Conservation (phyloP, 1,139 yeast genomes). For the Pneumocystis jirovecii region DNA sequence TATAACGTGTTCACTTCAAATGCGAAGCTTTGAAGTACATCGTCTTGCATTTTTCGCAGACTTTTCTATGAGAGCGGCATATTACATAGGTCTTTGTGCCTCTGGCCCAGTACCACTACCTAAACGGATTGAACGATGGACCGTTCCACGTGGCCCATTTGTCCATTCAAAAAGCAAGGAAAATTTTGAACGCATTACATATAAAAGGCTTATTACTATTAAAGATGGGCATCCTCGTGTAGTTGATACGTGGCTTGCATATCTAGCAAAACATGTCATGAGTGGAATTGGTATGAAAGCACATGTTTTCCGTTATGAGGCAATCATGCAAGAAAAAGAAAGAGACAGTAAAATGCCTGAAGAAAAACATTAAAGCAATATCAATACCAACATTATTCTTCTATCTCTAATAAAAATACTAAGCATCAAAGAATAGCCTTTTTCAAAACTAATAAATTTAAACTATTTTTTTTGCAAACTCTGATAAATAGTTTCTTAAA, state of each 20-base stretch:
- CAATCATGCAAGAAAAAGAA: background rate
- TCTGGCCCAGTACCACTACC: slow-evolving; percentile 55
- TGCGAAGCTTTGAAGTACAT: slow-evolving; percentile 58
- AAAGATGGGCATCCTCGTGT: slow-evolving; percentile 81
- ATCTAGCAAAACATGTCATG: slow-evolving; percentile 60
- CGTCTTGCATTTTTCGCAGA: slow-evolving; percentile 65
- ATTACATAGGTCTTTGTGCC: slow-evolving; percentile 73
- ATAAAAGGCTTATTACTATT: slow-evolving; percentile 53
- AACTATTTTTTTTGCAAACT: too few species aligned
- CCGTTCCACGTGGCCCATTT: slow-evolving; percentile 85
- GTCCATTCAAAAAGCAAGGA: slow-evolving; percentile 91
- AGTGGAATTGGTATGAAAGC: slow-evolving; percentile 78
- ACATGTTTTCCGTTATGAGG: slow-evolving; percentile 18
- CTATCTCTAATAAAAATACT: background rate
- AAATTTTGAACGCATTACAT: slow-evolving; percentile 81
- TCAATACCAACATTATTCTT: background rate
- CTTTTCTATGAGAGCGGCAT: slow-evolving; percentile 81
- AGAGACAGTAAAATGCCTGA: background rate
- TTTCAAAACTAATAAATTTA: background rate
- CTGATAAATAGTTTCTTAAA: too few species aligned
- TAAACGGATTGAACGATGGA: slow-evolving; percentile 72
- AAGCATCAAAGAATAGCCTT: background rate
- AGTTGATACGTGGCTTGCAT: slow-evolving; percentile 68
- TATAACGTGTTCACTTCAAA: slow-evolving; percentile 45
- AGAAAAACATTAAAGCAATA: background rate